Evolutionary conservation across 257 asterid species (phyloP).

Genomic region (Solanum sejunctum): DNA sequence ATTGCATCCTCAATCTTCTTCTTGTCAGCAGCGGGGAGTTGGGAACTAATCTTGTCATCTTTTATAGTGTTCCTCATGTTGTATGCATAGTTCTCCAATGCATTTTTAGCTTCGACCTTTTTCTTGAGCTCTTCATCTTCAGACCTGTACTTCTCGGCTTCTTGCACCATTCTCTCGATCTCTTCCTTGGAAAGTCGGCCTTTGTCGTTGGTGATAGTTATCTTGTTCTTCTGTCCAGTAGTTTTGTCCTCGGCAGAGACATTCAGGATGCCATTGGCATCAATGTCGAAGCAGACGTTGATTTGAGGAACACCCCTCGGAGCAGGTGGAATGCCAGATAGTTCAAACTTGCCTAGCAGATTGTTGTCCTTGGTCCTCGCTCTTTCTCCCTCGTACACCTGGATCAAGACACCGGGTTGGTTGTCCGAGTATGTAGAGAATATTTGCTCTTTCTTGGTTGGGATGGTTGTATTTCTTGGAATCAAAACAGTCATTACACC

Average conservation of each 20-base stretch:
- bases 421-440: conserved; percentile 48
- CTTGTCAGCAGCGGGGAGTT: conserved; percentile 38
- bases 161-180: conserved; percentile 60
- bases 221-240: conserved; percentile 61
- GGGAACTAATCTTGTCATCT: conserved; percentile 45
- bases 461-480: conserved; percentile 43
- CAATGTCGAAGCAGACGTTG: conserved; percentile 47
- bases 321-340: conserved; percentile 54
- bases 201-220: conserved; percentile 66
- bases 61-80: conserved; percentile 61
- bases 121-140: conserved; percentile 64
- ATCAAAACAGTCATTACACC: conserved; percentile 55
- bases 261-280: conserved; percentile 52
- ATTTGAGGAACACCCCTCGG: conserved; percentile 54
- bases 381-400: conserved; percentile 57
- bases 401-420: conserved; percentile 51
- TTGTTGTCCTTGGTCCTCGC: conserved; percentile 49
- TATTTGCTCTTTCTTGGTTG: conserved; percentile 54
- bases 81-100: conserved; percentile 41
- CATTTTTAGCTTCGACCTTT: conserved; percentile 49
- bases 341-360: conserved; percentile 46
- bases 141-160: conserved; percentile 52
- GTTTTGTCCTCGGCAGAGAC: conserved; percentile 71
- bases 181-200: conserved; percentile 57
- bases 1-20: conserved; percentile 50